Evolutionary conservation across 352 stramenopile species (phyloP).

Genomic region (Pythium dissotocum): DNA sequence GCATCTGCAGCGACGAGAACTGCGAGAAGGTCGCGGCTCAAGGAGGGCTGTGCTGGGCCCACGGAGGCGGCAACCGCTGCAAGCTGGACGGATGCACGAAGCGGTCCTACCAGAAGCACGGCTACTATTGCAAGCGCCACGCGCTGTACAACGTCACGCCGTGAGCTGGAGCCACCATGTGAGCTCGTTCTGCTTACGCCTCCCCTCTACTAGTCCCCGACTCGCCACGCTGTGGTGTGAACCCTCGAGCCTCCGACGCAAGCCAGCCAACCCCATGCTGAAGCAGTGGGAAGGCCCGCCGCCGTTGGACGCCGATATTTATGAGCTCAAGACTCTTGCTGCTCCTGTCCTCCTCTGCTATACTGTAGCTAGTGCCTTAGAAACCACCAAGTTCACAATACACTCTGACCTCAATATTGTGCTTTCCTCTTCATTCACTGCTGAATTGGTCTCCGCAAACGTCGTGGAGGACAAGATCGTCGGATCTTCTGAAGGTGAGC

Average conservation of each 20-base stretch:
- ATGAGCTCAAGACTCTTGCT: background rate
- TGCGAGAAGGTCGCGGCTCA: conserved; percentile 46
- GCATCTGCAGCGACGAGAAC: conserved; percentile 38
- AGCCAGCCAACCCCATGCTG: background rate
- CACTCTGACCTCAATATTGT: too few species aligned
- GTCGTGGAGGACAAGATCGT: too few species aligned
- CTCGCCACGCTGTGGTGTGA: background rate
- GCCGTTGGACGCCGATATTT: background rate
- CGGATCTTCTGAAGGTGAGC: too few species aligned
- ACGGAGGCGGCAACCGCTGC: conserved; percentile 49
- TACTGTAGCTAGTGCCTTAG: too few species aligned
- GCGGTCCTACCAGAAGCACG: conserved; percentile 49
- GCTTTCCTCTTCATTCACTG: too few species aligned
- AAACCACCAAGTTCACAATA: too few species aligned
- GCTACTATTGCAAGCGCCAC: conserved; percentile 50
- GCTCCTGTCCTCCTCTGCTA: too few species aligned
- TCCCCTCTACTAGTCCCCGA: background rate
- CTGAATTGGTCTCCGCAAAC: too few species aligned
- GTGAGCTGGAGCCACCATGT: background rate
- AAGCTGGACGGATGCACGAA: conserved; percentile 47
- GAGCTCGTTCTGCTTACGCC: too few species aligned
- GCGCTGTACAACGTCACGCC: conserved; percentile 26
- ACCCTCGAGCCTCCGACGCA: background rate
- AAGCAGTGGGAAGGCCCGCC: background rate
- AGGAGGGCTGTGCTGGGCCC: conserved; percentile 41